Percentiles rank a stretch among this genome's conserved stretches.
These are phyloP conservation scores for Chenopodium formosanum DNA, from an alignment of 148 eudicot species.

Conservation along the genomic window DNA sequence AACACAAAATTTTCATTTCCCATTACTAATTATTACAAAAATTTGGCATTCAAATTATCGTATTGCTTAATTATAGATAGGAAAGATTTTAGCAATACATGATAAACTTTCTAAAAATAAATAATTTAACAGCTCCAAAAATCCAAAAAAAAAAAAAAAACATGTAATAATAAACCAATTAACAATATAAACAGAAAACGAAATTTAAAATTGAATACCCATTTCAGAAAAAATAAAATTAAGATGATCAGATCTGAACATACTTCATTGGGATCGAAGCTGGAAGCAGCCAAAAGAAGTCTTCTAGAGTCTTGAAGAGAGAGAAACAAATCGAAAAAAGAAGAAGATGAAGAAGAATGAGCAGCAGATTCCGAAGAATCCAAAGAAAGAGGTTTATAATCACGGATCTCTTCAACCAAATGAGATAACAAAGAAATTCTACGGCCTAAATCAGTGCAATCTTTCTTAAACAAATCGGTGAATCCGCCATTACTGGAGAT, in stretches of 20 bases:
- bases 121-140: too few relatives aligned
- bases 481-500: slow-evolving; percentile 44
- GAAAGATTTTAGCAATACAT: background rate
- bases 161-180: background rate
- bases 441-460: slow-evolving; percentile 74
- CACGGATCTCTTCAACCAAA: slow-evolving; percentile 67
- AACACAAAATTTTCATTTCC: background rate
- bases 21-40: too few relatives aligned
- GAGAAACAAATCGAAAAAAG: slow-evolving; percentile 42
- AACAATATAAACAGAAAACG: too few relatives aligned
- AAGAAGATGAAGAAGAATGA: slow-evolving; percentile 19
- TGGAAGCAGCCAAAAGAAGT: slow-evolving; percentile 43
- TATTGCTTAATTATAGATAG: too few relatives aligned
- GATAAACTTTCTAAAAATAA: background rate
- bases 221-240: background rate
- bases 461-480: slow-evolving; percentile 57
- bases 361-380: slow-evolving; percentile 18
- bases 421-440: slow-evolving; percentile 62
- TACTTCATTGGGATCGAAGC: slow-evolving; percentile 44
- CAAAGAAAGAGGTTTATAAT: background rate
- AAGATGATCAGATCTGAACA: slow-evolving; percentile 22
- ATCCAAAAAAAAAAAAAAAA: background rate
- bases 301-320: slow-evolving; percentile 55
- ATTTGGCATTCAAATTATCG: too few relatives aligned
- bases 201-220: background rate